phyloP scores from a whole-genome alignment of 2,329 filamentous ascomycete species.

The Nothophaeocryptopus gaeumannii region DNA sequence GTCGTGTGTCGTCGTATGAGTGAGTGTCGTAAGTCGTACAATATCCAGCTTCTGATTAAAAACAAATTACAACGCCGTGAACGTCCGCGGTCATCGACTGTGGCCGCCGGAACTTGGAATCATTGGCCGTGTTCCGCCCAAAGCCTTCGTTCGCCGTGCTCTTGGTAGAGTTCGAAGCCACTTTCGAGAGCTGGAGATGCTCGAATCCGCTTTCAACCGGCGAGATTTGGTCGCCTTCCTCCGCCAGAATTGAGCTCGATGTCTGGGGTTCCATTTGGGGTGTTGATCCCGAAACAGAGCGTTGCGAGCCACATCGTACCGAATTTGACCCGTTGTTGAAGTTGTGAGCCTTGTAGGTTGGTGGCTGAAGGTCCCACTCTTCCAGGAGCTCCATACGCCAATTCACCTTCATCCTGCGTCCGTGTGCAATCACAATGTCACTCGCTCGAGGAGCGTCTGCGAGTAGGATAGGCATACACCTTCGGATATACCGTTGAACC shows the following conservation, averaged over 20 bases:
- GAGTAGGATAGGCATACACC: slow-evolving; percentile 47
- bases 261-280: slow-evolving; percentile 11
- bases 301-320: slow-evolving; percentile 18
- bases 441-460: slow-evolving; percentile 45
- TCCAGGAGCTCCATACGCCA: slow-evolving; percentile 42
- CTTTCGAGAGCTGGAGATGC: slow-evolving; percentile 22
- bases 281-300: slow-evolving; percentile 17
- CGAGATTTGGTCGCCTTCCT: slow-evolving; percentile 20
- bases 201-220: slow-evolving; percentile 18
- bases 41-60: slow-evolving; percentile 12
- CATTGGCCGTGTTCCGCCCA: slow-evolving; percentile 1
- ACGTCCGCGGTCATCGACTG: slow-evolving; percentile 13
- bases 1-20: not conserved
- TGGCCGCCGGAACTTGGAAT: slow-evolving; percentile 15
- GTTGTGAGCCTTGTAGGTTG: slow-evolving; percentile 40
- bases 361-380: slow-evolving; percentile 44
- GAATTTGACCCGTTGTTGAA: slow-evolving; percentile 17
- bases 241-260: slow-evolving; percentile 19
- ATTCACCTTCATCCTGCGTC: slow-evolving; percentile 45
- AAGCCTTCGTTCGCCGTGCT: not conserved
- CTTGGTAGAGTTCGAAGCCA: slow-evolving; percentile 13
- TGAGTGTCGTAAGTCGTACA: slow-evolving; percentile 6
- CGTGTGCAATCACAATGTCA: slow-evolving; percentile 44
- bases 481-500: slow-evolving; percentile 45
- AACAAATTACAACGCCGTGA: slow-evolving; percentile 29